Base-by-base conservation (phyloP, 2,329 filamentous ascomycete genomes). In the Neoscytalidium dimidiatum region DNA sequence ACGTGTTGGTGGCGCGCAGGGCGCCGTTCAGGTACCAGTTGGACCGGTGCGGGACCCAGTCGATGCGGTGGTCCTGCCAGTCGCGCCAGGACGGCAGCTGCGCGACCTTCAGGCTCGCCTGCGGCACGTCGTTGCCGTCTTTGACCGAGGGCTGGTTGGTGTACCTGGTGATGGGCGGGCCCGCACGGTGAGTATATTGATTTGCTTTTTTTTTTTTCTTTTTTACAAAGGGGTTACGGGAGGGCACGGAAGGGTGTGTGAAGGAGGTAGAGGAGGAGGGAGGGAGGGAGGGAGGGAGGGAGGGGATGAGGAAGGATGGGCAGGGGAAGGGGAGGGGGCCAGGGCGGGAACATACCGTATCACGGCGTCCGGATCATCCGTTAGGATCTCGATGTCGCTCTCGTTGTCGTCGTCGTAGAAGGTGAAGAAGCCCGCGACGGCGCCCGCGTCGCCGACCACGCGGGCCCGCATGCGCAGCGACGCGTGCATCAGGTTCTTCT, bases 51-150 rank as follows among this genome's bases (percentile, higher is more conserved):
- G 83, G 79, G 1, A 83, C 81, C 87, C 86, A 89, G 73, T 89
- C 87, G 49, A 88, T 80, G 26, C 87, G 80, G 71, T 88, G 84
- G 2, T 83, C 82, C 26, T 84, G 81, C 85, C 86, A 89, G 29
- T 84, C 78, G 56, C 82, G 79, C 84, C 85, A 87, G 29, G 75
- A 73, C 19, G 77, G 67, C 1, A 86, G 82, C 44, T 84, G 72
- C 2, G 79, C 83, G 11, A 77, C 79, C 67, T 83, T 84, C 7
- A 76, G 70, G 1, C 84, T 85, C 0, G 86, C 82, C 28, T 76
- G 72, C 3, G 79, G 71, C 48, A 85, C 74, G 33, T 81, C 78
- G 38, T 81, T 75, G 31, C 81, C 82, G 9, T 77, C 72, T 13
- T 76, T 75, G 64, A 83, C 82, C 0, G 83, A 78, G 0, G 86